Percentiles rank a stretch among this genome's conserved stretches.
These are phyloP conservation scores for Furcasterigmium furcatum DNA, from an alignment of 2,329 filamentous ascomycete genomes.

Conservation along the genomic window DNA sequence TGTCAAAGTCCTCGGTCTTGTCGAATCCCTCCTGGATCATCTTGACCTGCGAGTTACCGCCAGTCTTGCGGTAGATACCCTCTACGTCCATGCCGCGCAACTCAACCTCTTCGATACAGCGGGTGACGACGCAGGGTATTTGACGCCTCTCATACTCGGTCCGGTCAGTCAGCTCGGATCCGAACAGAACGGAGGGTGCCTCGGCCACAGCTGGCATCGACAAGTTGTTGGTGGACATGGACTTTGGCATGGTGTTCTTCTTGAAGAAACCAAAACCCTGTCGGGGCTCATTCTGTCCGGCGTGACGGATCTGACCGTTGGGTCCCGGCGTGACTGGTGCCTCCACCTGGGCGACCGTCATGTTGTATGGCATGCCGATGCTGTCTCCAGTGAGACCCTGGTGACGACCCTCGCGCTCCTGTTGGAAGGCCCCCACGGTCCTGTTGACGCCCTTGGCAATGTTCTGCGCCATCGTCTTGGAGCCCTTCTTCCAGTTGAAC, in stretches of 20 bases:
- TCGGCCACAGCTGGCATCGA: slow-evolving; percentile 39
- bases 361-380: slow-evolving; percentile 69
- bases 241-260: slow-evolving; percentile 50
- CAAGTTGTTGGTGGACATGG: slow-evolving; percentile 39
- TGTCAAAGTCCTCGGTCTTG: slow-evolving; percentile 79
- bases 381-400: slow-evolving; percentile 56
- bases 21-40: slow-evolving; percentile 90
- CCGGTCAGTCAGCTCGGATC: slow-evolving; percentile 81
- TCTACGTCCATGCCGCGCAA: slow-evolving; percentile 94
- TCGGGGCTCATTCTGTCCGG: slow-evolving; percentile 32
- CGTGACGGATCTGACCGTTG: slow-evolving; percentile 23
- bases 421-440: slow-evolving; percentile 73
- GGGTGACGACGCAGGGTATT: slow-evolving; percentile 85
- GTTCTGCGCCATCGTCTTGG: slow-evolving; percentile 89
- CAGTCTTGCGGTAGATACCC: slow-evolving; percentile 97
- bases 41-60: slow-evolving; percentile 87
- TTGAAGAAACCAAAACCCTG: slow-evolving; percentile 73
- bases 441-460: slow-evolving; percentile 93
- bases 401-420: slow-evolving; percentile 48
- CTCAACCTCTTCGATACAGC: slow-evolving; percentile 96
- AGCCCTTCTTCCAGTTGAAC: slow-evolving; percentile 98
- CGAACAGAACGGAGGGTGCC: slow-evolving; percentile 67
- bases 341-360: slow-evolving; percentile 57
- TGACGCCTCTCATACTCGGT: slow-evolving; percentile 85
- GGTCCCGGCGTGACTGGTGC: slow-evolving; percentile 27